Percentiles rank a stretch among this genome's conserved stretches.
These are phyloP conservation scores for Porodaedalea pini DNA, from an alignment of 1,284 basidiomycete species.

Conservation along the genomic window DNA sequence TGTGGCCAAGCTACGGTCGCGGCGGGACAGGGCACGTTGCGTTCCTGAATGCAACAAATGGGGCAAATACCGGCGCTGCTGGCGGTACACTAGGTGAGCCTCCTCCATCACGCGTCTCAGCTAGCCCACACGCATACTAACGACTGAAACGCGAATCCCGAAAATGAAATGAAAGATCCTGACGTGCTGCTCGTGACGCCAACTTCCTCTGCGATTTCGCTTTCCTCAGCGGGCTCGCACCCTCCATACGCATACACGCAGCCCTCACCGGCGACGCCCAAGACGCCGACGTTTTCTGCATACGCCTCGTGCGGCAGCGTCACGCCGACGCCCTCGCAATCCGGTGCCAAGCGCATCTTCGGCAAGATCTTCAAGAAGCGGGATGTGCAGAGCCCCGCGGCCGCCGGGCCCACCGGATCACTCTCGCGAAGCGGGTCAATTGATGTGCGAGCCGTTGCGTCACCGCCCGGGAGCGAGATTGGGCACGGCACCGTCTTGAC, in stretches of 20 bases:
- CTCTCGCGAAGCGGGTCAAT: slow-evolving; percentile 19
- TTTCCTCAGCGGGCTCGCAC: slow-evolving; percentile 32
- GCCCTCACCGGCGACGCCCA: slow-evolving; percentile 27
- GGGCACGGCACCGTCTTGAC: not conserved
- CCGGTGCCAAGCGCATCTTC: slow-evolving; percentile 61
- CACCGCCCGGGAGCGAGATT: not conserved
- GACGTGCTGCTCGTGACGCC: slow-evolving; percentile 29
- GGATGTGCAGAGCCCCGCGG: slow-evolving; percentile 26
- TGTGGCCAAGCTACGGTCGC: slow-evolving; percentile 43
- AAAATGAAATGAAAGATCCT: slow-evolving; percentile 14
- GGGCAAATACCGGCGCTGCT: slow-evolving; percentile 10
- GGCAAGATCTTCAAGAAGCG: slow-evolving; percentile 72
- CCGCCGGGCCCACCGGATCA: slow-evolving; percentile 1
- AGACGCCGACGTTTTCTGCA: slow-evolving; percentile 19
- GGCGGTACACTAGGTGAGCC: not conserved
- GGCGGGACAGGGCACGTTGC: slow-evolving; percentile 8
- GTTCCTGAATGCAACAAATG: slow-evolving; percentile 22
- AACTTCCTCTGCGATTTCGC: slow-evolving; percentile 39
- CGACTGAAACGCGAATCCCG: slow-evolving; percentile 17
- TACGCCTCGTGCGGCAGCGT: not conserved
- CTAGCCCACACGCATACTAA: slow-evolving; percentile 9
- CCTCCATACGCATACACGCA: slow-evolving; percentile 14
- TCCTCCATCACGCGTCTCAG: not conserved
- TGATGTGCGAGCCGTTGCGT: slow-evolving; percentile 9
- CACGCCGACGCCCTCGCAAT: slow-evolving; percentile 28